phyloP scores from a whole-genome alignment of 352 stramenopile species.

The Globisporangium polare region DNA sequence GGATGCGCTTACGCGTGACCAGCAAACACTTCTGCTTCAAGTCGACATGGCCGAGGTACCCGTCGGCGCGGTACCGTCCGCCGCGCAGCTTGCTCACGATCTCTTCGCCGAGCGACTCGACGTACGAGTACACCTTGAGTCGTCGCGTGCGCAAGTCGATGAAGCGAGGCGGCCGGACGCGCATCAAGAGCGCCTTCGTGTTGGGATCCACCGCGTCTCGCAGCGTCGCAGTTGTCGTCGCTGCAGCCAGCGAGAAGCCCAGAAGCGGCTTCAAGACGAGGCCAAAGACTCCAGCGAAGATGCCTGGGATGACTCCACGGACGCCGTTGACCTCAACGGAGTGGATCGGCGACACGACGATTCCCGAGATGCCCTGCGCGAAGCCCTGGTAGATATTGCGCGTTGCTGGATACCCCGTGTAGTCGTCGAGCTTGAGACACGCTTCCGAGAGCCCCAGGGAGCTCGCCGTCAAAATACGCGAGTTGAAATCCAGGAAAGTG shows the following conservation, averaged over 20 bases:
- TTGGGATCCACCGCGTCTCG: constrained; percentile 78
- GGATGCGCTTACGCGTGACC: constrained; percentile 78
- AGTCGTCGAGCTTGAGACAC: constrained; percentile 85
- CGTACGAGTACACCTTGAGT: constrained; percentile 85
- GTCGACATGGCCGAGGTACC: constrained; percentile 80
- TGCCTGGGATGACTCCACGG: constrained; percentile 67
- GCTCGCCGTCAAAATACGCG: constrained; percentile 79
- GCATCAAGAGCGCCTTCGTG: constrained; percentile 75
- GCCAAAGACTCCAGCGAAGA: constrained; percentile 76
- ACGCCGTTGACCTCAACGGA: constrained; percentile 76
- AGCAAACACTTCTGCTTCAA: constrained; percentile 83
- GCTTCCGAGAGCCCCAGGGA: constrained; percentile 80
- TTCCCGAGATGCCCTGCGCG: constrained; percentile 76
- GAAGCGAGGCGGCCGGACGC: constrained; percentile 68
- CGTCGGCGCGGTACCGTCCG: constrained; percentile 70
- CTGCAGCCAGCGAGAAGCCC: constrained; percentile 68
- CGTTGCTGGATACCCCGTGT: constrained; percentile 82
- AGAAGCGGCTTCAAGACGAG: constrained; percentile 81
- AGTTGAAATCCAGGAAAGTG: constrained; percentile 84
- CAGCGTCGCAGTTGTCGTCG: constrained; percentile 66
- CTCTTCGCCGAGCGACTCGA: constrained; percentile 85
- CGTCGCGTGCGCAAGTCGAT: constrained; percentile 77
- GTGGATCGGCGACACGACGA: constrained; percentile 83
- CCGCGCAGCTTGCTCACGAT: constrained; percentile 78
- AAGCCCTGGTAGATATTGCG: constrained; percentile 87